These are phyloP conservation scores for Ilyonectria robusta DNA, from an alignment of 2,329 filamentous ascomycete genomes.

Conservation along the genomic window DNA sequence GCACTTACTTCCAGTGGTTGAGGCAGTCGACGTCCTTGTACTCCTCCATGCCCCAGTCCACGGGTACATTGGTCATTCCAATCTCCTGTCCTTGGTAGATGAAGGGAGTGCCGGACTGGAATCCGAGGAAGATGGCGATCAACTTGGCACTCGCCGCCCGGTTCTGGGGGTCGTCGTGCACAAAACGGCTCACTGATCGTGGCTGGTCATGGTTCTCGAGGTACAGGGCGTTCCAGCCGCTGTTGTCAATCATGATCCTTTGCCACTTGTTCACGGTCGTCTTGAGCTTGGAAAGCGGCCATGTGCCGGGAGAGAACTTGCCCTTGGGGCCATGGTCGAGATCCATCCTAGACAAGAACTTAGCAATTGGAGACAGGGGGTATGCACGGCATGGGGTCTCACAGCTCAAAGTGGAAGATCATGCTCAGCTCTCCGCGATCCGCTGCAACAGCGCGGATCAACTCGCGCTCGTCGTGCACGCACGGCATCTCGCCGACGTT, in stretches of 20 bases:
- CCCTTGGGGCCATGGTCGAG: slow-evolving; percentile 62
- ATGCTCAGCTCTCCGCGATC: slow-evolving; percentile 75
- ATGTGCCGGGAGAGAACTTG: slow-evolving; percentile 60
- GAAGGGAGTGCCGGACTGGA: slow-evolving; percentile 75
- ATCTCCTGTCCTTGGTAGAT: slow-evolving; percentile 81
- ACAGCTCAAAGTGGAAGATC: slow-evolving; percentile 81
- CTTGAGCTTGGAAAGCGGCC: slow-evolving; percentile 67
- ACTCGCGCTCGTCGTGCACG: slow-evolving; percentile 57
- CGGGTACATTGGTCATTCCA: slow-evolving; percentile 75
- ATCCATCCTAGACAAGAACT: slow-evolving; percentile 57
- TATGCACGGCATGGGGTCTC: slow-evolving; percentile 36
- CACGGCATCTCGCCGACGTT: slow-evolving; percentile 67
- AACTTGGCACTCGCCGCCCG: slow-evolving; percentile 70
- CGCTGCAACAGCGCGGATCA: slow-evolving; percentile 66
- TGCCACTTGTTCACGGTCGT: slow-evolving; percentile 70
- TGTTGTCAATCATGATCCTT: slow-evolving; percentile 69
- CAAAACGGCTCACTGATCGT: slow-evolving; percentile 70
- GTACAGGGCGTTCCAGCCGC: slow-evolving; percentile 76
- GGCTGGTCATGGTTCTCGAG: slow-evolving; percentile 78
- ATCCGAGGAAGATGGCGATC: slow-evolving; percentile 68
- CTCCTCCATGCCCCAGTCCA: slow-evolving; percentile 72
- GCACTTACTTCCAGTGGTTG: slow-evolving; percentile 63
- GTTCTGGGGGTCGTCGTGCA: slow-evolving; percentile 63
- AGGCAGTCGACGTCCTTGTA: slow-evolving; percentile 78
- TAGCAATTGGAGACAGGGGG: slow-evolving; percentile 3